Evolutionary conservation across 768 basidiomycete species (phyloP).

Genomic region (Tephrocybe rancida): DNA sequence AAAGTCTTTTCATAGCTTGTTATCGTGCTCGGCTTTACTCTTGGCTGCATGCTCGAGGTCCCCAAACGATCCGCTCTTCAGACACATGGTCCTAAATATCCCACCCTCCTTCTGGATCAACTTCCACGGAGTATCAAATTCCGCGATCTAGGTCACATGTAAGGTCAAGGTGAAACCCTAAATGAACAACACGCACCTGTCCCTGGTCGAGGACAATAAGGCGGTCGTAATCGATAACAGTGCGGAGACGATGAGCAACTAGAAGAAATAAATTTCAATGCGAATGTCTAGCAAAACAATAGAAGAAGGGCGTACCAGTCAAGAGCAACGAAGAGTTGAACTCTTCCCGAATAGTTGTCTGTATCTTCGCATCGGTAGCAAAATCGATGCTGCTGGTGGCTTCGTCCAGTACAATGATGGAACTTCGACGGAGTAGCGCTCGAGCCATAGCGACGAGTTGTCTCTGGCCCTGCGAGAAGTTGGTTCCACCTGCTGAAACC

Average conservation of each 20-base stretch:
- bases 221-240: slow-evolving; percentile 81
- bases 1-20: neutral
- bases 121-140: slow-evolving; percentile 74
- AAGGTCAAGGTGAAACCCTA: neutral
- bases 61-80: slow-evolving; percentile 26
- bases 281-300: neutral
- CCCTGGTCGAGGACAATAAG: slow-evolving; percentile 80
- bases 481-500: slow-evolving; percentile 83
- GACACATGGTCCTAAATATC: slow-evolving; percentile 33
- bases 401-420: slow-evolving; percentile 80
- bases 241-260: slow-evolving; percentile 77
- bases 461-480: slow-evolving; percentile 92
- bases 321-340: slow-evolving; percentile 75
- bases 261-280: slow-evolving; percentile 1
- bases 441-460: slow-evolving; percentile 89
- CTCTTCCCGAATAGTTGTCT: slow-evolving; percentile 84
- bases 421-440: slow-evolving; percentile 69
- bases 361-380: slow-evolving; percentile 89
- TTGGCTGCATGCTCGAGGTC: slow-evolving; percentile 25
- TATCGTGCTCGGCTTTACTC: slow-evolving; percentile 13
- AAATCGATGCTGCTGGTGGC: slow-evolving; percentile 89
- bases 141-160: slow-evolving; percentile 41
- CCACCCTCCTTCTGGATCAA: slow-evolving; percentile 65
- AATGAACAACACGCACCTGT: slow-evolving; percentile 30
- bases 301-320: slow-evolving; percentile 52